phyloP scores from a whole-genome alignment of 1,139 yeast species.

The Debaryomycetaceae sp. region DNA sequence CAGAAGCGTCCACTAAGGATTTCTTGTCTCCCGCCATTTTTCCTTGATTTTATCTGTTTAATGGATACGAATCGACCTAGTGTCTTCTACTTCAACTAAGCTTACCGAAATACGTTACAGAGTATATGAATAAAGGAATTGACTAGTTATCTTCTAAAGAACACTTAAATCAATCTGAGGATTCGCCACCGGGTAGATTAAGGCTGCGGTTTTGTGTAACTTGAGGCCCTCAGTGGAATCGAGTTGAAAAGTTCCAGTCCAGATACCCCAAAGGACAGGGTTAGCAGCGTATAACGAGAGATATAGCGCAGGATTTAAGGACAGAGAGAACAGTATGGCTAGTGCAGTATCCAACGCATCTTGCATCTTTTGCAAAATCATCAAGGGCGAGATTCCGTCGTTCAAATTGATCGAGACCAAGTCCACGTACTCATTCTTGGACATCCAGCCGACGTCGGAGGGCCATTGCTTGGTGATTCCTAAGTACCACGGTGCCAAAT shows the following conservation, averaged over 20 bases:
- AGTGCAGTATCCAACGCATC: slow-evolving; percentile 39
- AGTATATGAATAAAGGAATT: neutral
- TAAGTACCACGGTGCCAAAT: slow-evolving; percentile 85
- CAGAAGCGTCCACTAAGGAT: slow-evolving; percentile 45
- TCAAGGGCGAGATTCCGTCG: slow-evolving; percentile 92
- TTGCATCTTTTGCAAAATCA: slow-evolving; percentile 89
- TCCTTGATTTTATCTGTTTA: neutral
- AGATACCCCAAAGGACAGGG: neutral
- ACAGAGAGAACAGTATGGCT: slow-evolving; percentile 12
- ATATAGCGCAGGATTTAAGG: too few species aligned
- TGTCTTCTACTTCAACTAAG: slow-evolving; percentile 1
- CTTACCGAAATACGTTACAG: neutral
- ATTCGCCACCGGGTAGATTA: neutral
- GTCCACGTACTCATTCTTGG: slow-evolving; percentile 77
- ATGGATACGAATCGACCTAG: neutral
- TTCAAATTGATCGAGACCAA: slow-evolving; percentile 83
- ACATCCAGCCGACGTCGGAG: slow-evolving; percentile 84
- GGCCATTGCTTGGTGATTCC: slow-evolving; percentile 91
- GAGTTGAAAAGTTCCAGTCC: too few species aligned
- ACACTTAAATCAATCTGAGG: neutral
- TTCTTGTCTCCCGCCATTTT: slow-evolving; percentile 35
- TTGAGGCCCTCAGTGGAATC: too few species aligned
- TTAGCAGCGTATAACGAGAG: neutral
- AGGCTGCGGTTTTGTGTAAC: neutral
- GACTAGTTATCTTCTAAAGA: neutral